A percentile compares a stretch with the other conserved stretches of the same genome.
Conservation (phyloP, 345 rosid genomes). For the Lepidium aucheri region DNA sequence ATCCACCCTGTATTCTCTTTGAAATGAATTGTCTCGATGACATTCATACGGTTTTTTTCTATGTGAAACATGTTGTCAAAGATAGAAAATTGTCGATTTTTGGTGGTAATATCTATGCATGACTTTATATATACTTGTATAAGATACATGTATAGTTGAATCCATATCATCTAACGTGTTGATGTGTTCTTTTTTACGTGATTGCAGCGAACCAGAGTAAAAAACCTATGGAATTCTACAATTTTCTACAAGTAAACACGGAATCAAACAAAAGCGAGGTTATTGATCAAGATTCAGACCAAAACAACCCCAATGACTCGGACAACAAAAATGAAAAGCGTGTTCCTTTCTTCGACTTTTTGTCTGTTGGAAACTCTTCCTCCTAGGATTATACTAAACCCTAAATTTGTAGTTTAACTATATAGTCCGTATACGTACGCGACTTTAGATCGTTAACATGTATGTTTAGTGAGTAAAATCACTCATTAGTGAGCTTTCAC, state of each 20-base stretch:
- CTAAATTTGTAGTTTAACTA: constrained; percentile 5
- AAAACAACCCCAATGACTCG: not conserved
- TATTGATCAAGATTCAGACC: constrained; percentile 18
- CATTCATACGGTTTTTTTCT: too few relatives aligned
- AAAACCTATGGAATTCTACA: constrained; percentile 47
- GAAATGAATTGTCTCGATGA: too few relatives aligned
- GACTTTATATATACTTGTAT: too few relatives aligned
- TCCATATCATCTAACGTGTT: too few relatives aligned
- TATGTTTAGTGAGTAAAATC: constrained; percentile 8
- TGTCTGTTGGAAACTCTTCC: constrained; percentile 38
- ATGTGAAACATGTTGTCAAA: too few relatives aligned
- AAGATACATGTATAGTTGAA: too few relatives aligned
- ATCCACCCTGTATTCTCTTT: too few relatives aligned
- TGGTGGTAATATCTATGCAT: too few relatives aligned
- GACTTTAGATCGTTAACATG: constrained; percentile 7
- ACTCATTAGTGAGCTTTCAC: constrained; percentile 5
- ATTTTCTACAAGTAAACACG: constrained; percentile 59
- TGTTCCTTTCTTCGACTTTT: constrained; percentile 49
- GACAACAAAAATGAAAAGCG: constrained; percentile 14
- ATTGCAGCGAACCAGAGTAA: too few relatives aligned
- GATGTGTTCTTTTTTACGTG: too few relatives aligned
- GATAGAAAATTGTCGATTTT: too few relatives aligned
- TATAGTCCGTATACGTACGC: constrained; percentile 8
- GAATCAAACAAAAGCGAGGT: constrained; percentile 53
- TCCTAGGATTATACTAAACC: constrained; percentile 7